Evolutionary conservation across 169 alveolate species (phyloP), one percentile per base, ranked within the genome.

Genomic region (Cryptosporidium andersoni): DNA sequence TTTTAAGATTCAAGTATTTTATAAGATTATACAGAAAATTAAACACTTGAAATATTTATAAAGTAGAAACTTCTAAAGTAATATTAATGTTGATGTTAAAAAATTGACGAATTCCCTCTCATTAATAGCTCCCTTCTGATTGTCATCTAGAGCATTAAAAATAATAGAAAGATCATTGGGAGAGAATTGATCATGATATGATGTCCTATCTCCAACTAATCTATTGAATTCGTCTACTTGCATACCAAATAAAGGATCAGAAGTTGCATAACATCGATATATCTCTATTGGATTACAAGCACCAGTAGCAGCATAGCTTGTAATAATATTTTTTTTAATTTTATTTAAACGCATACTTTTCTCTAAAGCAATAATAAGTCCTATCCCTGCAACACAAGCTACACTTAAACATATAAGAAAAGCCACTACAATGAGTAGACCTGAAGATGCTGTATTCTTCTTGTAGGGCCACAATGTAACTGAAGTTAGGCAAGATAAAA

Each of bases 211-310:
- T 4, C 95, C 91, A 74, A 95, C 85, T 82, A 94, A 90, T 42
- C 97, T 65, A 68, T 94, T 94, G 64, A 94, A 94, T 81, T 94
- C 97, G 82, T 94, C 93, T 25, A 65, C 82, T 39, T 53, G 97
- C 97, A 94, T 92, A 53, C 97, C 97, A 63, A 93, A 95, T 51
- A 90, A 93, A 9, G 96, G 97, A 88, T 94, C 97, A 5, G 94
- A 91, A 65, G 90, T 82, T 37, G 97, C 96, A 64, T 94, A 94
- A 64, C 91, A 90, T 56, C 95, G 68, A 89, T 93, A 94, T 48
- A 92, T 89, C 81, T 94, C 97, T 37, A 43, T 45, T 9, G 66
- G 66, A 56, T 52, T 53, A 47, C 82, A 67, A 39, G 66, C 34
- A 2, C 82, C 82, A n/a, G 55, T 52, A 43, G 60, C 55, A 6